Conservation (phyloP, 2,329 filamentous ascomycete species). For the Cephalotrichum gorgonifer region DNA sequence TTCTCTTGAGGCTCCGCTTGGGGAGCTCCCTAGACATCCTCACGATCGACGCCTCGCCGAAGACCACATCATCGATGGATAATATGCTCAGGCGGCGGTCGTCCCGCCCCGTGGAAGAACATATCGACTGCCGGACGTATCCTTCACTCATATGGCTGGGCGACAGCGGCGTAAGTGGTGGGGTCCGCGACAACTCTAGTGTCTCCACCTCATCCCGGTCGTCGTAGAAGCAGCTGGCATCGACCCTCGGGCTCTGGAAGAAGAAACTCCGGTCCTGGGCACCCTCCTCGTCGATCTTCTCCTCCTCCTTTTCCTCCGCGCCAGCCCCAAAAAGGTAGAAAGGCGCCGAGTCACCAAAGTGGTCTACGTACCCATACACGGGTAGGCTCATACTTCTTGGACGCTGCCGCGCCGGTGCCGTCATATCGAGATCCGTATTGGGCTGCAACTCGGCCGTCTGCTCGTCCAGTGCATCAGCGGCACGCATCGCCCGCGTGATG, state of each 20-base stretch:
- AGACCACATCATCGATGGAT: conserved; percentile 24
- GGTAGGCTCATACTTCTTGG: conserved; percentile 43
- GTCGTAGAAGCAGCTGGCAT: conserved; percentile 18
- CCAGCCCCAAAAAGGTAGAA: conserved; percentile 36
- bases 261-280: conserved; percentile 2
- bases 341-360: conserved; percentile 30
- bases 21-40: conserved; percentile 19
- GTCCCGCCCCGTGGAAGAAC: conserved; percentile 11
- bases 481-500: conserved; percentile 44
- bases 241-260: conserved; percentile 14
- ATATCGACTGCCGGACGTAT: conserved; percentile 12
- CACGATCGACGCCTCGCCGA: conserved; percentile 27
- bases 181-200: conserved; percentile 12
- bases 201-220: conserved; percentile 11
- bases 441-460: conserved; percentile 45
- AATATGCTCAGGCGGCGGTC: conserved; percentile 22
- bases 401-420: conserved; percentile 29
- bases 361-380: conserved; percentile 31
- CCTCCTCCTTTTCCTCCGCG: neutral
- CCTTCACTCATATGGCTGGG: conserved; percentile 25
- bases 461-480: conserved; percentile 46
- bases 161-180: conserved; percentile 10
- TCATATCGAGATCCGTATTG: conserved; percentile 33
- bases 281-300: neutral
- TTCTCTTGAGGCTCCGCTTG: conserved; percentile 16